Evolutionary conservation across 169 alveolate genomes (phyloP), one percentile per base, ranked within the genome.

Genomic region (Plasmodium fragile): DNA sequence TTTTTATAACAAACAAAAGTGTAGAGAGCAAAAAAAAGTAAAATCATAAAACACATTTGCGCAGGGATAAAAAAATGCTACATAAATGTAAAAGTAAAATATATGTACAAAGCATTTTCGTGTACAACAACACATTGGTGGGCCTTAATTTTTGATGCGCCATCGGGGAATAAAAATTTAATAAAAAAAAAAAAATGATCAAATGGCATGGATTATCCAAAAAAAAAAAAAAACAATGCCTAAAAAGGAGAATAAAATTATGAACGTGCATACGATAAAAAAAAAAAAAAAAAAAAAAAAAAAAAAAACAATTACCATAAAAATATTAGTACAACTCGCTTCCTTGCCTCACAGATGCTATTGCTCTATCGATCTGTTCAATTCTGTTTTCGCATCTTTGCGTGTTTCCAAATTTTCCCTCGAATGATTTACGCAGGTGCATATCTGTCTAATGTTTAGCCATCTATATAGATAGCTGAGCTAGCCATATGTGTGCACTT

Each of bases 281-380:
- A 72, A 72, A 53, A 81, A 81, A 81, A 81, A 81, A 53, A 52
- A 81, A 39, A 39, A 39, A 79, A 79, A 79, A 72, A 72, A 53
- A 81, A 81, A 81, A 81, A 81, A 53, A 52, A 81, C 34, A 41
- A 79, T 79, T 25, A 7, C 59, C 39, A 32, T 53, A 81, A 53
- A 81, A 81, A 16, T 55, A 25, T 43, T 22, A 81, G 11, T 81
- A 81, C 34, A 59, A 53, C 32, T 52, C 16, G 36, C 43, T 59
- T 30, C 69, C 25, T 53, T 79, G 25, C 52, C 41, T 79, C 89
- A n/a, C 18, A 8, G 22, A n/a, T 49, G 34, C 18, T 16, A 7
- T 10, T 16, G 10, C 22, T 25, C 7, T 8, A 59, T 18, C 59
- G 39, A 45, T 1, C 55, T 81, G 13, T 81, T 81, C 34, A 16